These are phyloP conservation scores for Setomelanomma holmii DNA, from an alignment of 2,329 filamentous ascomycete genomes.

Conservation along the genomic window DNA sequence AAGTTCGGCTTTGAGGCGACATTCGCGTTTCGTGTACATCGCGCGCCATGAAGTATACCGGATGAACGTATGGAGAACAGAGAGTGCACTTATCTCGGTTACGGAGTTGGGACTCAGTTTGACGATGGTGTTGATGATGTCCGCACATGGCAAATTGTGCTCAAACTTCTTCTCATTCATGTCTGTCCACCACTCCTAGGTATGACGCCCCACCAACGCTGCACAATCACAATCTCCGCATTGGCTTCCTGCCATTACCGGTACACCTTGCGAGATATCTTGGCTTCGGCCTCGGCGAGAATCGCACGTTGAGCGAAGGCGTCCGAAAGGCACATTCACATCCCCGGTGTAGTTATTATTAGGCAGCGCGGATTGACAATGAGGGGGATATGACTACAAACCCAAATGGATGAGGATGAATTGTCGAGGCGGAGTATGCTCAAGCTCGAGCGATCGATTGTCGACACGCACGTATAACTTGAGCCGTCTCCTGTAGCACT, in stretches of 20 bases:
- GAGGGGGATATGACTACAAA: background rate
- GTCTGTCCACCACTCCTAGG: background rate
- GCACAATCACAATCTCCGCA: background rate
- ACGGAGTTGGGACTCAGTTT: no score
- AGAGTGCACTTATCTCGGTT: background rate
- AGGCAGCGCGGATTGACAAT: background rate
- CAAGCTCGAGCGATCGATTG: no score
- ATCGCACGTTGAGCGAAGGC: background rate
- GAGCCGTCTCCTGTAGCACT: no score
- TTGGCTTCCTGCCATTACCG: background rate
- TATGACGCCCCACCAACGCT: background rate
- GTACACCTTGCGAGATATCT: background rate
- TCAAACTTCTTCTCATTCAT: background rate
- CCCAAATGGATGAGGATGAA: background rate
- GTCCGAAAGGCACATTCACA: background rate
- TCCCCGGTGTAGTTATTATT: background rate
- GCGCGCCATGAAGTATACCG: background rate
- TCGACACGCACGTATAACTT: no score
- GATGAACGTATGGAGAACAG: background rate
- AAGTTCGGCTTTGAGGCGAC: background rate
- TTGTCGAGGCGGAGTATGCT: conserved; percentile 1
- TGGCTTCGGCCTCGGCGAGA: background rate
- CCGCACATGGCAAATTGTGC: no score
- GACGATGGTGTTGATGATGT: no score
- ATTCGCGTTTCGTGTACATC: background rate